Evolutionary conservation across 768 basidiomycete species (phyloP).

Genomic region (Boletellus emodensis): DNA sequence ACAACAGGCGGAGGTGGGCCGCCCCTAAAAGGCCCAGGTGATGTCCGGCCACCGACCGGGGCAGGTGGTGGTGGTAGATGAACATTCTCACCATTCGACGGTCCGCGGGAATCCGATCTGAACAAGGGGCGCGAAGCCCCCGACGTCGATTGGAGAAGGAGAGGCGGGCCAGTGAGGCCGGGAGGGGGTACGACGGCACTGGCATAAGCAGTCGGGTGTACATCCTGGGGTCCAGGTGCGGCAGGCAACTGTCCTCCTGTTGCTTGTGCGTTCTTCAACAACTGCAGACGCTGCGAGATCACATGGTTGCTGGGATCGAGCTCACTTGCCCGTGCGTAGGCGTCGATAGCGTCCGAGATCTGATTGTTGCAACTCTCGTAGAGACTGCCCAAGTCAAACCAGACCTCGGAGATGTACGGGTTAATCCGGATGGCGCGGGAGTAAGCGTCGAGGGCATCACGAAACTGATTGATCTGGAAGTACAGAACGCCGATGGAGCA

Average conservation of each 20-base stretch:
- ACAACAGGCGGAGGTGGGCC: constrained; percentile 81
- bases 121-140: constrained; percentile 42
- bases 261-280: constrained; percentile 75
- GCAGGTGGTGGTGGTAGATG: constrained; percentile 61
- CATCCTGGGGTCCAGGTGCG: constrained; percentile 91
- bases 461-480: constrained; percentile 99
- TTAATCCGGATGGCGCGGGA: constrained; percentile 98
- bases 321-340: constrained; percentile 92
- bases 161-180: constrained; percentile 62
- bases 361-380: constrained; percentile 99
- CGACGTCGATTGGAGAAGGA: constrained; percentile 49
- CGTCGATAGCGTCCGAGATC: constrained; percentile 97
- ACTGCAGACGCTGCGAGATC: constrained; percentile 74
- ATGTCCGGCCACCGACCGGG: constrained; percentile 43
- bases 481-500: constrained; percentile 99
- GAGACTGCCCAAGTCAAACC: constrained; percentile 90
- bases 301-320: constrained; percentile 83
- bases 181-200: constrained; percentile 70
- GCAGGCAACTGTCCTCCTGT: constrained; percentile 75
- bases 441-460: constrained; percentile 97
- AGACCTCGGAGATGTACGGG: constrained; percentile 84
- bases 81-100: constrained; percentile 34
- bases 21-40: constrained; percentile 75
- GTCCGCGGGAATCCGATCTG: constrained; percentile 65
- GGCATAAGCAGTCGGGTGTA: constrained; percentile 93